These are phyloP conservation scores for Biscogniauxia sp. DNA, from an alignment of 2,329 filamentous ascomycete genomes.

Conservation along the genomic window DNA sequence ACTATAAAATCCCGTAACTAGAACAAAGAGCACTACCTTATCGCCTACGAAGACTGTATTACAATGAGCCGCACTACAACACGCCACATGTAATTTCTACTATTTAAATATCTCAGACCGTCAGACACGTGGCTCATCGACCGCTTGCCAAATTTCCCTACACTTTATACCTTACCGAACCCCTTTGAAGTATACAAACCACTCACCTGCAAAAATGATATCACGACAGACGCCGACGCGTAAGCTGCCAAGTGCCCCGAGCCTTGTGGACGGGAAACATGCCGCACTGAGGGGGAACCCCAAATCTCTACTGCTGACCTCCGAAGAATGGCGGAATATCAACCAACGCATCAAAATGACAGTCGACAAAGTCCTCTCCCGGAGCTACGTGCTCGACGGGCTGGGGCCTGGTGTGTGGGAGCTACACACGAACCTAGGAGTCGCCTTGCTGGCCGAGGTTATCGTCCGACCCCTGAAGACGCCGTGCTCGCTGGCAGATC, in stretches of 20 bases:
- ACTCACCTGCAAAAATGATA: background rate
- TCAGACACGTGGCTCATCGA: background rate
- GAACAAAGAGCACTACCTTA: background rate
- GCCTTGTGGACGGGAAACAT: conserved; percentile 5
- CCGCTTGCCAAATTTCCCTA: background rate
- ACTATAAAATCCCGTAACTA: background rate
- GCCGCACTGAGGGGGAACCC: conserved; percentile 2
- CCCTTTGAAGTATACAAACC: background rate
- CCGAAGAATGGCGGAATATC: conserved; percentile 15
- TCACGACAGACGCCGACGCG: background rate
- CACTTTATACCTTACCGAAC: background rate
- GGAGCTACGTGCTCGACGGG: conserved; percentile 8
- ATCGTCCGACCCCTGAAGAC: conserved; percentile 10
- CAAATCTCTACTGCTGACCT: conserved; percentile 1
- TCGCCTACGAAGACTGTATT: background rate
- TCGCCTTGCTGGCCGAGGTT: conserved; percentile 19
- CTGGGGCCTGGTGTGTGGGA: conserved; percentile 12
- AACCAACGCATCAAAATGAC: conserved; percentile 19
- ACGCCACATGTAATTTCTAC: background rate
- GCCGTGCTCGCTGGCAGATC: conserved; percentile 10
- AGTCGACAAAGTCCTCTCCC: conserved; percentile 10
- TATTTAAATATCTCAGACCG: background rate
- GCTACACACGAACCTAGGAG: conserved; percentile 16
- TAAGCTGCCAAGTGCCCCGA: background rate
- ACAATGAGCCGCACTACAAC: background rate